phyloP scores from a whole-genome alignment of 2,329 filamentous ascomycete species.

The Fusarium avenaceum region DNA sequence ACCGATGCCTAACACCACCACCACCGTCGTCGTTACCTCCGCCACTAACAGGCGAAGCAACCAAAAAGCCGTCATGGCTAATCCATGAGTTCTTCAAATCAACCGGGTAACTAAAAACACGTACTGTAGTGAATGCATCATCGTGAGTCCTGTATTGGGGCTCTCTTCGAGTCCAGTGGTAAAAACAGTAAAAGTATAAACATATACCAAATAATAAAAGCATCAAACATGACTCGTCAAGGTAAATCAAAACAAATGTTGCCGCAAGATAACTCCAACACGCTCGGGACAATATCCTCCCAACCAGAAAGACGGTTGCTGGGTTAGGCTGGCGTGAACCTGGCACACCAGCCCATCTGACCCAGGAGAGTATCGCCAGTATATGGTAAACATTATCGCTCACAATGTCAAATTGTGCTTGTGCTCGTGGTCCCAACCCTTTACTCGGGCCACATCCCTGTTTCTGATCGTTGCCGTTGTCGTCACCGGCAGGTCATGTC shows the following conservation, averaged over 20 bases:
- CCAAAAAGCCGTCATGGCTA: slow-evolving; percentile 7
- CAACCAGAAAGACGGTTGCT: slow-evolving; percentile 42
- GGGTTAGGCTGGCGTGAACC: slow-evolving; percentile 33
- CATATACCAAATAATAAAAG: slow-evolving; percentile 34
- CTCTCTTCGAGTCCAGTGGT: slow-evolving; percentile 28
- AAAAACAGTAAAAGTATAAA: slow-evolving; percentile 35
- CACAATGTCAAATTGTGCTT: slow-evolving; percentile 46
- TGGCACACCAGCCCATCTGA: slow-evolving; percentile 29
- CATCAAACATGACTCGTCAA: slow-evolving; percentile 33
- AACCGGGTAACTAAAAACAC: slow-evolving; percentile 22
- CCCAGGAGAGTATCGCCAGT: slow-evolving; percentile 36
- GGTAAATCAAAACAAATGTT: slow-evolving; percentile 32
- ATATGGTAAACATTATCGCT: slow-evolving; percentile 52
- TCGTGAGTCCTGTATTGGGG: slow-evolving; percentile 30
- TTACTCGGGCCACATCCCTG: slow-evolving; percentile 42
- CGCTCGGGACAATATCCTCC: slow-evolving; percentile 43
- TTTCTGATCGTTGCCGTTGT: slow-evolving; percentile 49
- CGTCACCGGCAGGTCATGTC: slow-evolving; percentile 46
- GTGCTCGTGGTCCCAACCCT: slow-evolving; percentile 28
- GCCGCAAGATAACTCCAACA: slow-evolving; percentile 46
- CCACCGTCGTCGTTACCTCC: slow-evolving; percentile 38
- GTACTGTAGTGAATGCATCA: slow-evolving; percentile 25
- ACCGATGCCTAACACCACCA: slow-evolving; percentile 44
- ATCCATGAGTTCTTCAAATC: slow-evolving; percentile 27
- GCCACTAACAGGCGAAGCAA: slow-evolving; percentile 30